phyloP scores from a whole-genome alignment of 805 yeast species.

The Peterozyma xylosa region DNA sequence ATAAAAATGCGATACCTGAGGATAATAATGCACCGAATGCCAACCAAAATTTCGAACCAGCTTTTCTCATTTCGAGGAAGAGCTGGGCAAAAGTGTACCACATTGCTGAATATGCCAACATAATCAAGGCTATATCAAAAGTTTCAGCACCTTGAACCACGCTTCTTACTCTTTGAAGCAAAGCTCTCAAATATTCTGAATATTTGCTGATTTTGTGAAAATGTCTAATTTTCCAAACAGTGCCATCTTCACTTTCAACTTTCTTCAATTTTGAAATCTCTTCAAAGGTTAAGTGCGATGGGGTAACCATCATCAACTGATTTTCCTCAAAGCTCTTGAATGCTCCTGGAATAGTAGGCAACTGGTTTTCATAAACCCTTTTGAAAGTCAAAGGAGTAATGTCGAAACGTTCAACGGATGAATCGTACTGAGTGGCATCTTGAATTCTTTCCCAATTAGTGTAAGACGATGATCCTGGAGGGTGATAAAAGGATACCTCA shows the following conservation, averaged over 20 bases:
- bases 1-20: slow-evolving; percentile 75
- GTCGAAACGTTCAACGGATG: slow-evolving; percentile 37
- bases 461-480: slow-evolving; percentile 21
- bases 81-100: slow-evolving; percentile 71
- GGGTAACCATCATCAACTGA: slow-evolving; percentile 32
- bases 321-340: slow-evolving; percentile 31
- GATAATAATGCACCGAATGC: slow-evolving; percentile 72
- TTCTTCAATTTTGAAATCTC: slow-evolving; percentile 17
- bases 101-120: slow-evolving; percentile 83
- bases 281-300: slow-evolving; percentile 16
- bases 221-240: slow-evolving; percentile 55
- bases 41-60: slow-evolving; percentile 86
- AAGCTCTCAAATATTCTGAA: slow-evolving; percentile 39
- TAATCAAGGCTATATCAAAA: slow-evolving; percentile 74
- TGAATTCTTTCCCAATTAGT: slow-evolving; percentile 42
- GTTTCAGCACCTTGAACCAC: slow-evolving; percentile 69
- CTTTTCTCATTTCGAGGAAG: slow-evolving; percentile 63
- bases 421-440: slow-evolving; percentile 26
- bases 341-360: slow-evolving; percentile 34
- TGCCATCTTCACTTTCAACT: slow-evolving; percentile 28
- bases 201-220: slow-evolving; percentile 49
- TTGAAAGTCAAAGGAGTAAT: slow-evolving; percentile 54
- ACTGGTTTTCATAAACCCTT: slow-evolving; percentile 28
- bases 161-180: slow-evolving; percentile 30
- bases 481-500: slow-evolving; percentile 25